phyloP scores from a whole-genome alignment of 768 basidiomycete genomes.

The Russula foetens region DNA sequence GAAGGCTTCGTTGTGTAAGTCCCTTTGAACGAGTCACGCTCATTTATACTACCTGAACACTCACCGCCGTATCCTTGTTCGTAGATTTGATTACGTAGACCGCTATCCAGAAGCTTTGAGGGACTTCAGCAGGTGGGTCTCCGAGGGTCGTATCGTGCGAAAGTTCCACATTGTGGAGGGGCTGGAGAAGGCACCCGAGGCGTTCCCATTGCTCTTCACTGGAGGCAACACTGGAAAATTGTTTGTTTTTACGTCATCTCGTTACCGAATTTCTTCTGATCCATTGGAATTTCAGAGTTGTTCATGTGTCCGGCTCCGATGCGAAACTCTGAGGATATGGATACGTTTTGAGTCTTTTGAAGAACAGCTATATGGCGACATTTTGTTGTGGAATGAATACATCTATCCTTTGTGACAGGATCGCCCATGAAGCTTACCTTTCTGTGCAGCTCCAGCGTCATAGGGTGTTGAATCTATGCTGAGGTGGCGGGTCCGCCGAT shows the following conservation, averaged over 20 bases:
- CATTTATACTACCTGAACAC: background rate
- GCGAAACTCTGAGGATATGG: slow-evolving; percentile 1
- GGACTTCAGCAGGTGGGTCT: slow-evolving; percentile 50
- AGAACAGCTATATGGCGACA: no score
- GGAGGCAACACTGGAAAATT: slow-evolving; percentile 80
- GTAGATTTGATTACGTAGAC: slow-evolving; percentile 64
- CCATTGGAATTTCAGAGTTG: slow-evolving; percentile 34
- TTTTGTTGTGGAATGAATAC: background rate
- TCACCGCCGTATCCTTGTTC: background rate
- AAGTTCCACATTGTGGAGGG: slow-evolving; percentile 77
- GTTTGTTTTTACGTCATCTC: slow-evolving; percentile 24
- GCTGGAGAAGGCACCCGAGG: slow-evolving; percentile 60
- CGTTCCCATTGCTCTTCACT: slow-evolving; percentile 62
- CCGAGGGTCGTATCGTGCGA: slow-evolving; percentile 62
- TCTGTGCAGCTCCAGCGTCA: no score
- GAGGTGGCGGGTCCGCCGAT: no score
- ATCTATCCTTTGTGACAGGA: background rate
- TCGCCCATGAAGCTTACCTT: no score
- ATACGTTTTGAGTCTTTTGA: background rate
- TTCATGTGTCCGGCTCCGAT: slow-evolving; percentile 41
- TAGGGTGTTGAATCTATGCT: no score
- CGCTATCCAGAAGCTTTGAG: slow-evolving; percentile 50
- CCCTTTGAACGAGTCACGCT: background rate
- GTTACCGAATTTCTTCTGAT: background rate
- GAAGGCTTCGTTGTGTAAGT: slow-evolving; percentile 78